Percentiles rank a stretch among this genome's conserved stretches.
These are phyloP conservation scores for Diaporthe eres DNA, from an alignment of 2,329 filamentous ascomycete genomes.

Conservation along the genomic window DNA sequence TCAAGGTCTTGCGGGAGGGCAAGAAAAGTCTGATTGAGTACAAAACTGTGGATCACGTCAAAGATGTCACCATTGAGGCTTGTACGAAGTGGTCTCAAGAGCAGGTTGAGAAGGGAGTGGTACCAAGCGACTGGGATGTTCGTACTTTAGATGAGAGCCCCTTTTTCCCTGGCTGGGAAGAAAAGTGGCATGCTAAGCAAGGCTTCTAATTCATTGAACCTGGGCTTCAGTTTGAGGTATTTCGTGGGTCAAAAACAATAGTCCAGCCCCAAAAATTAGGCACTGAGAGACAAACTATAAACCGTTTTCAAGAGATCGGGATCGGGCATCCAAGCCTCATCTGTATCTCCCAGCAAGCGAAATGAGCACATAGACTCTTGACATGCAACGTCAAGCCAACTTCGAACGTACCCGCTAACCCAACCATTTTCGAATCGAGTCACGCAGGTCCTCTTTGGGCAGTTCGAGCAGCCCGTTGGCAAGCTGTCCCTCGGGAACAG, in stretches of 20 bases:
- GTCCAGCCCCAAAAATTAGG: neutral
- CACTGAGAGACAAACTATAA: neutral
- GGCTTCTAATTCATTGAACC: constrained; percentile 39
- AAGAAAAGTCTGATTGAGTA: constrained; percentile 65
- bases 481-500: constrained; percentile 43
- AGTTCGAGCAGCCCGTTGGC: constrained; percentile 49
- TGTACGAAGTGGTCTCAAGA: constrained; percentile 75
- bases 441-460: constrained; percentile 42
- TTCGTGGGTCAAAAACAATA: neutral
- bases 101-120: constrained; percentile 66
- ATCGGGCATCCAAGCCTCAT: too few relatives aligned
- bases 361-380: neutral
- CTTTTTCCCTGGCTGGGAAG: constrained; percentile 82
- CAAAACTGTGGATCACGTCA: constrained; percentile 85
- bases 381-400: neutral
- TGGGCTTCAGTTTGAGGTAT: neutral
- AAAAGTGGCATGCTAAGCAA: constrained; percentile 70
- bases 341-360: neutral
- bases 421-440: constrained; percentile 41
- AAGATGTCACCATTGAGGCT: constrained; percentile 78
- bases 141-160: constrained; percentile 81
- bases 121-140: constrained; percentile 71
- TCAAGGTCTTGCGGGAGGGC: constrained; percentile 79
- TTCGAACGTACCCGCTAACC: neutral
- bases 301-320: neutral